Base-by-base conservation (phyloP, 2,329 filamentous ascomycete genomes). In the Aspergillus jensenii region DNA sequence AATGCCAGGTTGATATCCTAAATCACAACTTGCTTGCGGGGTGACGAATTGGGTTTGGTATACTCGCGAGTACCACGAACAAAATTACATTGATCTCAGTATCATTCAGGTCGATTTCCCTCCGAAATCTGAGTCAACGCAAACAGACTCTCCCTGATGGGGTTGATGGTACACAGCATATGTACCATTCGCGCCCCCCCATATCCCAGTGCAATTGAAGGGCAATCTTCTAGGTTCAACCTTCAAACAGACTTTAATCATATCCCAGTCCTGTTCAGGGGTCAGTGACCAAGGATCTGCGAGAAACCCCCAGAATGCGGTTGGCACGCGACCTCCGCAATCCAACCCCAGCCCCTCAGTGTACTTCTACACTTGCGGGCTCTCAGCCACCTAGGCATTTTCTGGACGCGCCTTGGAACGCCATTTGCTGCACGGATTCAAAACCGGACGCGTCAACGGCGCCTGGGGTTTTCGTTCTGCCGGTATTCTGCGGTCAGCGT, bases 401-500 rank as follows among this genome's bases (percentile, higher is more conserved):
- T 25, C 49, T 52, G 33, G 49, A 33, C 31, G 43, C 43, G 33
- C 40, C 43, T 15, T 21, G 21, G 21, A 47, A 12, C 35, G n/a
- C 31, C 21, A 14, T 39, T 40, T 55, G n/a, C 52, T 21, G 14
- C 23, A 25, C 9, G 6, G 3, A 41, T 41, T 48, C 33, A n/a
- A n/a, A 33, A 41, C 31, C 14, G 43, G 33, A 39, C 43, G 35
- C 35, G 44, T 31, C n/a, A 21, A 40, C n/a, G 21, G 19, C 33
- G 33, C 15, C 35, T 19, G 33, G 40, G 41, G 39, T 3, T 33
- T n/a, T 23, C 17, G n/a, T 11, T 43, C 43, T 55, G 52, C 25
- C 23, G 44, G 19, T 31, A 47, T 25, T 33, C 51, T 40, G 44
- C 52, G 33, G 44, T 55, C 44, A 55, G 45, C 44, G 52, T 48